These are phyloP conservation scores for Cordyceps cateniannulata DNA, from an alignment of 2,329 filamentous ascomycete species.

Conservation along the genomic window DNA sequence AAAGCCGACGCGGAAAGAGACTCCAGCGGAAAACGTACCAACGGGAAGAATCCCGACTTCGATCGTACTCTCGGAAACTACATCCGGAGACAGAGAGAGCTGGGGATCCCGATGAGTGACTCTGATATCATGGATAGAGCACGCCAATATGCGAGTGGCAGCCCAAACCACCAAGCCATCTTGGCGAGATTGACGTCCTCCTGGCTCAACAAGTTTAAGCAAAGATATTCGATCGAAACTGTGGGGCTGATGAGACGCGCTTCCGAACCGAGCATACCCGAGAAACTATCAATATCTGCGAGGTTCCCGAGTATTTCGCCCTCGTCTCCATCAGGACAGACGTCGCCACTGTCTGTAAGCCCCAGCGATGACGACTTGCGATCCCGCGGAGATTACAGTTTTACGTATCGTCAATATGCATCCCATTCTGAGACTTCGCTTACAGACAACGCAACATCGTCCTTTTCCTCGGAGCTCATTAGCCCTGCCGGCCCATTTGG, in stretches of 20 bases:
- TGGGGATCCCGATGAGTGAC: constrained; percentile 68
- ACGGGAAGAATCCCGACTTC: constrained; percentile 83
- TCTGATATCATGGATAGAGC: constrained; percentile 82
- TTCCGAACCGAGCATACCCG: constrained; percentile 65
- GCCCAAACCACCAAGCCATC: constrained; percentile 61
- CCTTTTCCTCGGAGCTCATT: constrained; percentile 64
- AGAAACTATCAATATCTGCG: constrained; percentile 53
- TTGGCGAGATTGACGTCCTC: constrained; percentile 63
- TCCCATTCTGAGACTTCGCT: constrained; percentile 30
- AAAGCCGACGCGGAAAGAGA: constrained; percentile 69
- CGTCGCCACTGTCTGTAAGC: constrained; percentile 62
- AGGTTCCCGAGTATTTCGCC: constrained; percentile 56
- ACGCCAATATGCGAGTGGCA: constrained; percentile 69
- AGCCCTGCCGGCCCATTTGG: constrained; percentile 69
- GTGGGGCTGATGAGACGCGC: constrained; percentile 48
- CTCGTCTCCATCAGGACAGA: constrained; percentile 59
- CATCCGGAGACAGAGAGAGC: constrained; percentile 72
- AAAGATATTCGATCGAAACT: constrained; percentile 62
- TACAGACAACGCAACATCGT: constrained; percentile 38
- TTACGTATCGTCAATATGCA: constrained; percentile 26
- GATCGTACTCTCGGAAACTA: constrained; percentile 86
- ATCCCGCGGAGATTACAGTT: constrained; percentile 28
- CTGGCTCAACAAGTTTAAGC: constrained; percentile 95
- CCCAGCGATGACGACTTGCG: constrained; percentile 62
- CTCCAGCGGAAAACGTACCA: constrained; percentile 70